Percentiles rank a stretch among this genome's conserved stretches.
Conservation (phyloP, 2,329 filamentous ascomycete species). For the Furcasterigmium furcatum region DNA sequence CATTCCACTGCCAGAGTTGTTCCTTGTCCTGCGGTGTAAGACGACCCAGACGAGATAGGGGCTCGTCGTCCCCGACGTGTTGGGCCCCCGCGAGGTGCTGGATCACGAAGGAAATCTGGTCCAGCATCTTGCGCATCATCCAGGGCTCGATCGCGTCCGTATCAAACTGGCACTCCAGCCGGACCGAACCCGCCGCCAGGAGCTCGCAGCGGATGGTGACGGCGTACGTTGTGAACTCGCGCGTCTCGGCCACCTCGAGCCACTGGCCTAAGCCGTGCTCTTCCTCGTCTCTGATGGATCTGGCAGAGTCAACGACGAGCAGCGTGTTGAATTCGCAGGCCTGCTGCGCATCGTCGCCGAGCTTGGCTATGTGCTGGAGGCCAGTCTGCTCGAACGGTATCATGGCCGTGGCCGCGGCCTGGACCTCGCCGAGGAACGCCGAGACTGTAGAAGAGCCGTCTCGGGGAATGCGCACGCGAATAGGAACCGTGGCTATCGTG, state of each 20-base stretch:
- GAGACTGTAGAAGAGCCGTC: conserved; percentile 15
- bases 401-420: conserved; percentile 13
- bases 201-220: too few species aligned
- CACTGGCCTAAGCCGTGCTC: too few species aligned
- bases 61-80: too few species aligned
- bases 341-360: conserved; percentile 9
- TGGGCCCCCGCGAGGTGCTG: not conserved
- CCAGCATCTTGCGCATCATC: not conserved
- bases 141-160: not conserved
- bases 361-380: conserved; percentile 16
- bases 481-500: conserved; percentile 37
- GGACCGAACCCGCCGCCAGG: too few species aligned
- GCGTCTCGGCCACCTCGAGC: too few species aligned
- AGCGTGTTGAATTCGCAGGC: conserved; percentile 16
- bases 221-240: too few species aligned
- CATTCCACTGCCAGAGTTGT: not conserved
- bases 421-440: conserved; percentile 8
- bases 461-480: conserved; percentile 26
- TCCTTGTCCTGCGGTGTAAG: too few species aligned
- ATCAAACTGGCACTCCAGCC: too few species aligned
- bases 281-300: too few species aligned
- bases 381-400: conserved; percentile 17
- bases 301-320: conserved; percentile 7
- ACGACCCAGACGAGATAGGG: too few species aligned
- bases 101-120: not conserved